Base-by-base conservation (phyloP, 192 early-diverging fungal genomes). In the Coemansia pectinata region DNA sequence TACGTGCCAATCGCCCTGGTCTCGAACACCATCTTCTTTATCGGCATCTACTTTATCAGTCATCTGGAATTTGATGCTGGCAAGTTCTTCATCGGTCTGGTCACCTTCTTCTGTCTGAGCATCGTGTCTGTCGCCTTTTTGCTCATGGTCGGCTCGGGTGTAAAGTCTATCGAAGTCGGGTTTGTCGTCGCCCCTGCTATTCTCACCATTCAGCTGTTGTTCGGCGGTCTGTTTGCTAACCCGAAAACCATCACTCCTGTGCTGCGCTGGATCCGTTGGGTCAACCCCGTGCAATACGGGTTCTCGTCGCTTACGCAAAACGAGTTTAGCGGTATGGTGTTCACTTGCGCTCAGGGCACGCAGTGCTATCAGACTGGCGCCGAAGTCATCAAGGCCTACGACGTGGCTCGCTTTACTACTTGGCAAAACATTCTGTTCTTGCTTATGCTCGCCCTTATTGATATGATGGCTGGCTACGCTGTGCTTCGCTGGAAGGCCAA, bases 261-360 rank as follows among this genome's bases (percentile, higher is more conserved):
- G 23, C 72, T 83, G 33, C 63, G 73, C 17, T 86, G 85, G 85
- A 78, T 86, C 11, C 81, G 81, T 48, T 86, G 73, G 76, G 60
- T 86, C 63, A 78, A 79, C 39, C 73, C 72, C 38, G 67, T 86
- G 1, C 68, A 78, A 47, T 84, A 86, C 47, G 67, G 61, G 0
- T 86, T 79, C 44, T 36, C 76, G 7, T 63, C 76, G 4, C 50
- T 86, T 21, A 42, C 67, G 1, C 78, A 79, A 48, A 86, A 84
- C 71, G 85, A 86, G 65, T 67, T 86, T 29, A 40, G 44, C 1
- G 81, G 76, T 33, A 53, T 81, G 31, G 52, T 11, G 14, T 86
- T 84, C 58, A 15, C 31, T n/a, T 85, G 83, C 71, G 17, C 61
- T 10, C 39, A 65, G 10, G 73, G 70, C 10, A 38, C 40, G 14